Evolutionary conservation across 2,329 filamentous ascomycete genomes (phyloP).

Genomic region (Chaetomium sp.): DNA sequence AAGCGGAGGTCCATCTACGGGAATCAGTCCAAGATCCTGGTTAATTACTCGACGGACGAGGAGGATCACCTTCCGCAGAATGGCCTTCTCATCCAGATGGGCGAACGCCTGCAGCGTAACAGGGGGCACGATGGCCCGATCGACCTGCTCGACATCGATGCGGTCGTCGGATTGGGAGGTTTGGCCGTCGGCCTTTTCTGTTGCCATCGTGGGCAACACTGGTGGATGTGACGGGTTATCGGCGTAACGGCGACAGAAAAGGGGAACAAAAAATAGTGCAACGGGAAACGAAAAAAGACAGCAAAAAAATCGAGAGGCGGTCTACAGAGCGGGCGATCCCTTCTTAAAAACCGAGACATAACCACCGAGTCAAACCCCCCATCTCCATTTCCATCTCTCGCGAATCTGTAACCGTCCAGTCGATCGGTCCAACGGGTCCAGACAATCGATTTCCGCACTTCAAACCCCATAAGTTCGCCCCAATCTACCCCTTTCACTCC

Average conservation of each 20-base stretch:
- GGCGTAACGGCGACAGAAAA: not conserved
- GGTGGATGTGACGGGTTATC: too few relatives aligned
- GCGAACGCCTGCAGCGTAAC: constrained; percentile 23
- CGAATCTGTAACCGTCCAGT: too few relatives aligned
- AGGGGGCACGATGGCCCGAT: not conserved
- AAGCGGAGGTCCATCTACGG: constrained; percentile 44
- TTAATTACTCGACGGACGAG: not conserved
- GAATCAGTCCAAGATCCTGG: not conserved
- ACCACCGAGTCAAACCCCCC: not conserved
- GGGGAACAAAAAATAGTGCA: not conserved
- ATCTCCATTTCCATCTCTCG: too few relatives aligned
- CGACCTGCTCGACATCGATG: constrained; percentile 7
- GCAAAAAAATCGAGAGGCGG: too few relatives aligned
- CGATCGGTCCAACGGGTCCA: too few relatives aligned
- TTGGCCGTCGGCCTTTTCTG: constrained; percentile 1
- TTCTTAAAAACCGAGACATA: not conserved
- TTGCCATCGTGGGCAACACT: constrained; percentile 1
- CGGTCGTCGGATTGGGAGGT: constrained; percentile 2
- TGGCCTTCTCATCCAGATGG: constrained; percentile 49
- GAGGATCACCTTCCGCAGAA: constrained; percentile 47
- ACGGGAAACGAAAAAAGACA: too few relatives aligned
- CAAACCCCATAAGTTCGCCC: too few relatives aligned
- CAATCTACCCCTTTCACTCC: too few relatives aligned
- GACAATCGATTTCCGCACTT: too few relatives aligned
- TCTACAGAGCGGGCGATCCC: too few relatives aligned